Evolutionary conservation across 805 yeast genomes (phyloP), one percentile per base, ranked within the genome.

Genomic region (Wickerhamiella allomyrinae): DNA sequence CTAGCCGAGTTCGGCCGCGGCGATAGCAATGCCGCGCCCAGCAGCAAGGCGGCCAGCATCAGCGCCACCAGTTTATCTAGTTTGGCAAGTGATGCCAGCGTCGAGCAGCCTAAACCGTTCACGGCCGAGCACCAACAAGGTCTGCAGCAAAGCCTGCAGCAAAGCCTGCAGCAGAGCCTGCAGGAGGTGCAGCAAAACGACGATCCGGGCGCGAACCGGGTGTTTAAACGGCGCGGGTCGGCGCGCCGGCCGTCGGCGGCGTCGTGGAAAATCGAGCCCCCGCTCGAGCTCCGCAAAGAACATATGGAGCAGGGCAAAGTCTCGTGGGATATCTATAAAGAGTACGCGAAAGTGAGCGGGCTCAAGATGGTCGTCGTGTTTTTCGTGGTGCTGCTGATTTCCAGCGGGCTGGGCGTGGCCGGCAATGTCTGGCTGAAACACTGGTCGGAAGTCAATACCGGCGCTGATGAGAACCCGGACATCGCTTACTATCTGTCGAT

Each of bases 351-450:
- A 46, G 95, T 97, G 0, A 87, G 95, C 65, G 84, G 84, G 47
- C 71, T 79, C 7, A 62, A 55, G 39, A 74, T 73, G 46, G 94
- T 86, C 14, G 20, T 67, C 0, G 51, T 79, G 2, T 79, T 77
- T 56, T 50, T 85, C 40, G 41, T 57, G 0, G 68, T 75, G 48
- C 68, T 81, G 47, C 55, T 79, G n/a, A 37, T 70, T 5, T 69
- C 83, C 0, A 79, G 74, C 71, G 57, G 69, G 9, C 55, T 77
- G 39, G 70, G 77, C 44, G 89, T 84, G 40, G 63, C 65, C 36
- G 77, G 86, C 29, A 86, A 79, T 57, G 73, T 89, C 41, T 91
- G 99, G 99, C 73, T 91, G 54, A 91, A 91, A 60, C 84, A 84
- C 60, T 91, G 98, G 98, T 83, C 97, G 10, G 99, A 91, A 58